These are phyloP conservation scores for Erodium maritimum DNA, from an alignment of 345 rosid species.

Conservation along the genomic window DNA sequence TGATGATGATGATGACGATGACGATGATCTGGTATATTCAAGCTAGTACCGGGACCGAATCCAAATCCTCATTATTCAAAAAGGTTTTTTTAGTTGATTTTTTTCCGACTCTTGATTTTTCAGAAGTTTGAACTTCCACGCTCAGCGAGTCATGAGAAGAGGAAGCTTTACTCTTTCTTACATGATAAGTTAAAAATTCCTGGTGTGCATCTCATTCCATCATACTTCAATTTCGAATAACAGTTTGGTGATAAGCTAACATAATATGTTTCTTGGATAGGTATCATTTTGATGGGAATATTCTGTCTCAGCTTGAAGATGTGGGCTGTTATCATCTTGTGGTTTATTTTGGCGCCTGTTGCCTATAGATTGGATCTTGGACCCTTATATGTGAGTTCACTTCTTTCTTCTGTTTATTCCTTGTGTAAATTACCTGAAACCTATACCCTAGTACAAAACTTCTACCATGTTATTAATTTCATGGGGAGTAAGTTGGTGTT, in stretches of 20 bases:
- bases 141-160: conserved; percentile 67
- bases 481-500: no score
- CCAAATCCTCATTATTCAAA: neutral
- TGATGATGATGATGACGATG: conserved; percentile 38
- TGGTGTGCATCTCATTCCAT: conserved; percentile 29
- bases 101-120: conserved; percentile 7
- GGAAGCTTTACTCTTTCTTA: conserved; percentile 45
- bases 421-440: neutral
- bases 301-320: conserved; percentile 57
- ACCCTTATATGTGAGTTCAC: conserved; percentile 63
- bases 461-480: neutral
- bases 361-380: conserved; percentile 78
- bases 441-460: neutral
- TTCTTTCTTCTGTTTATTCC: neutral
- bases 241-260: conserved; percentile 15
- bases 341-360: conserved; percentile 78
- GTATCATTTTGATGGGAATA: conserved; percentile 62
- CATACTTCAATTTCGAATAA: conserved; percentile 4
- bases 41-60: conserved; percentile 4
- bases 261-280: conserved; percentile 26
- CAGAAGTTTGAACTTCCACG: conserved; percentile 72
- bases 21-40: conserved; percentile 34
- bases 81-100: neutral
- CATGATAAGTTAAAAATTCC: conserved; percentile 64
- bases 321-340: conserved; percentile 46